Evolutionary conservation across 2,329 filamentous ascomycete genomes (phyloP).

Genomic region (Drechslerella stenobrocha): DNA sequence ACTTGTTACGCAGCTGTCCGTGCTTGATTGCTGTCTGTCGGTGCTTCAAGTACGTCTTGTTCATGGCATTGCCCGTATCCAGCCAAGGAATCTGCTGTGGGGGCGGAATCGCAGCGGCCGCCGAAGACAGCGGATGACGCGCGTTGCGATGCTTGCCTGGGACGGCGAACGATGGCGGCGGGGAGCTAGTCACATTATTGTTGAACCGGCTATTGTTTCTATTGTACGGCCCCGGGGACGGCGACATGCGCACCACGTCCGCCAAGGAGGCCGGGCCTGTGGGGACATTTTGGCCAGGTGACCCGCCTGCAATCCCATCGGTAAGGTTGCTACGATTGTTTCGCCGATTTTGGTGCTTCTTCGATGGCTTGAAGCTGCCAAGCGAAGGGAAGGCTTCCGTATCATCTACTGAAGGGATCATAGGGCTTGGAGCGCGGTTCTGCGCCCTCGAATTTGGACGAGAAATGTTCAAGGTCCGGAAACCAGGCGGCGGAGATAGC

Average conservation of each 20-base stretch:
- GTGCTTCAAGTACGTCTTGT: conserved; percentile 92
- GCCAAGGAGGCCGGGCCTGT: conserved; percentile 74
- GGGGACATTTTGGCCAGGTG: conserved; percentile 58
- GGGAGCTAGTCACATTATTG: conserved; percentile 40
- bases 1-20: conserved; percentile 93
- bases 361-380: conserved; percentile 68
- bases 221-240: conserved; percentile 67
- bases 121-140: conserved; percentile 31
- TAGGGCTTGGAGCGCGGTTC: conserved; percentile 61
- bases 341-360: conserved; percentile 74
- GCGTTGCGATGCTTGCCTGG: conserved; percentile 41
- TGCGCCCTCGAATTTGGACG: conserved; percentile 82
- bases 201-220: conserved; percentile 41
- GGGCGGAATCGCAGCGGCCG: conserved; percentile 68
- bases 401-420: conserved; percentile 81
- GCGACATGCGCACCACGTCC: conserved; percentile 93
- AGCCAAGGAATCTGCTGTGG: conserved; percentile 96
- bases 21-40: conserved; percentile 96
- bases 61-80: conserved; percentile 86
- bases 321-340: conserved; percentile 85
- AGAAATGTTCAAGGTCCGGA: conserved; percentile 69
- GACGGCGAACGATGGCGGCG: conserved; percentile 35
- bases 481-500: conserved; percentile 66
- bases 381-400: conserved; percentile 93
- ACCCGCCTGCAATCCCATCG: conserved; percentile 66